Base-by-base conservation (phyloP, 148 eudicot species). In the Fagopyrum esculentum region DNA sequence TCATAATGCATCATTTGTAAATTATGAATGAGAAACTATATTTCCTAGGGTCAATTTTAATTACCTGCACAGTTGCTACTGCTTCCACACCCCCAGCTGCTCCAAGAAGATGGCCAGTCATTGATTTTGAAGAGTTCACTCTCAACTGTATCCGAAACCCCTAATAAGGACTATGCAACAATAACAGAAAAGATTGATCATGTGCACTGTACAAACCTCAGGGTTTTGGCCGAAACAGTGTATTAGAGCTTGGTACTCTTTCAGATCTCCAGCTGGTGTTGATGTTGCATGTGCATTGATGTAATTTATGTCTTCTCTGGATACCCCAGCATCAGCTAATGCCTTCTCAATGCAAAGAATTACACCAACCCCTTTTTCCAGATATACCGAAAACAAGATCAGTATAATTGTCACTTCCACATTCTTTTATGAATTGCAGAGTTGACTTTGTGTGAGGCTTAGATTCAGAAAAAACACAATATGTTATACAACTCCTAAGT, bases 81-180 rank as follows among this genome's bases (percentile, higher is more conserved):
- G 97, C 98, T 84, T 91, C 98, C 78, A 94, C 90, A 73, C 87
- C 97, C 72, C 98, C 98, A 84, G 98, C 96, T 75, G 97, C 98
- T 75, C 98, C 98, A 66, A 94, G 90, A 71, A 94, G 87, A 82
- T 94, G 98, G 79, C 98, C 98, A 46, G 86, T 87, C 98, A 91
- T 94, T 52, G 96, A 94, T 81, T 94, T 94, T 76, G 97, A 83
- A 60, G 98, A 94, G 87, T 91, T 94, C 76, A 91, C 87, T 78
- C 77, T 83, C 79, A 94, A 83, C 98, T 91, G 89, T 45, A 75
- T 44, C 75, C 16, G 22, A 8, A 13, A 59, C 40, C 61, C 45
- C 51, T 69, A 75, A 78, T 50, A 48, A 64, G 48, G 45, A 30
- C 5, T 16, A 22, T 9, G 49, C 57, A 69, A 10, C 12, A 13